Evolutionary conservation across 495 filamentous ascomycete genomes (phyloP), one percentile per base, ranked within the genome.

Genomic region (Lasiosphaeria miniovina): DNA sequence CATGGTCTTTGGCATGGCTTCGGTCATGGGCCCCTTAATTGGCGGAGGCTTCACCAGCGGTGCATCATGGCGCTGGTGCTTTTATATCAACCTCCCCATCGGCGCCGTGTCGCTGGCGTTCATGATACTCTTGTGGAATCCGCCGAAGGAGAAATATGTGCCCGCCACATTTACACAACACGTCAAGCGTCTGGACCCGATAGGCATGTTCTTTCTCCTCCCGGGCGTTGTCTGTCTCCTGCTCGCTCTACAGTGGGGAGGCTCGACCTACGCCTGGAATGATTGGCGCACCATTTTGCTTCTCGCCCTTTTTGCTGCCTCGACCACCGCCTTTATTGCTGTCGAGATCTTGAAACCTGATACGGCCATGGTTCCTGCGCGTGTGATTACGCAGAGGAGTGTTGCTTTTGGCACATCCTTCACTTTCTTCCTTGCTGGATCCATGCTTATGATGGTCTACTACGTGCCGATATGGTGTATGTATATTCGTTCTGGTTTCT

Each of bases 181-280:
- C 48, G 61, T 85, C 53, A 71, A 71, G 48, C 79, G 79, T 2
- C 74, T 96, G 38, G 91, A 96, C 70, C 80, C 88, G 4, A 67
- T 86, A 6, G 92, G 91, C 6, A 88, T 85, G 9, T 6, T 83
- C 3, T 76, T 90, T 67, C 89, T 96, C 67, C 66, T 96, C 7
- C 90, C 91, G 0, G 81, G 79, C 9, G 82, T 91, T 24, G 78
- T 93, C 53, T 86, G 82, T 60, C 77, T 93, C 4, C 70, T 96
- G 36, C 77, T 95, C 1, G 91, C 91, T 0, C 75, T 96, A 35
- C 90, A 96, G 68, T 96, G 92, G 91, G 91, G 89, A 53, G 91
- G 90, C 0, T 84, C 83, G 9, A 84, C 76, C 36, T 91, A 91
- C 60, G 69, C 71, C 0, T 95, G 90, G 90, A 67, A 64, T 24